phyloP scores from a whole-genome alignment of 331 rosid species.

The Malus hybrid region DNA sequence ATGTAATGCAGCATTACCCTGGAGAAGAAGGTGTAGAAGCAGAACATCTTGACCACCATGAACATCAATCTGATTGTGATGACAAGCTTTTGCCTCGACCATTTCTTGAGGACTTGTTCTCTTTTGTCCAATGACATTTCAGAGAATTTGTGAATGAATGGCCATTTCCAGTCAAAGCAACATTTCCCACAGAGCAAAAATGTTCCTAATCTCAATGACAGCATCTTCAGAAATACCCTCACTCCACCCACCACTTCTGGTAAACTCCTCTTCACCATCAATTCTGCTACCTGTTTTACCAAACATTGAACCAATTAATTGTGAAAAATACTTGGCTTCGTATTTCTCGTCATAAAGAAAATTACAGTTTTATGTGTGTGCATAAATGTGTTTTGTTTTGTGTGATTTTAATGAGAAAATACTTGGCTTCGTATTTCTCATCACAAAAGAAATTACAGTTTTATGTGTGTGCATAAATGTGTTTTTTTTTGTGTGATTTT shows the following conservation, averaged over 20 bases:
- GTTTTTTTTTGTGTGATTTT: too few relatives aligned
- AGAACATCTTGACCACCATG: constrained; percentile 47
- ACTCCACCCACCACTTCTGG: constrained; percentile 39
- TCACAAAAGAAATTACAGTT: too few relatives aligned
- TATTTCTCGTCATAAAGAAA: neutral
- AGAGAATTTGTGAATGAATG: constrained; percentile 60
- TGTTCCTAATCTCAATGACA: constrained; percentile 68
- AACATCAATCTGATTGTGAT: constrained; percentile 46
- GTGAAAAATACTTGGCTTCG: neutral
- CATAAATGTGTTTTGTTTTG: too few relatives aligned
- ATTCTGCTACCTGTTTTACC: constrained; percentile 56
- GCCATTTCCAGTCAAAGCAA: constrained; percentile 66
- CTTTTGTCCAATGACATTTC: constrained; percentile 73
- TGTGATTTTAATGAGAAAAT: too few relatives aligned
- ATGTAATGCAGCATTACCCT: constrained; percentile 42
- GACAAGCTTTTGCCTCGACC: constrained; percentile 50
- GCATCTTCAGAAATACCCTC: constrained; percentile 33
- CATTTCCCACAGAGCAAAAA: constrained; percentile 54
- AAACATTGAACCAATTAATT: neutral
- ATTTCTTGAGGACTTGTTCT: constrained; percentile 48
- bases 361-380: neutral
- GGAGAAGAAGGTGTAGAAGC: constrained; percentile 66
- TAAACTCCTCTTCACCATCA: constrained; percentile 32
- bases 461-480: too few relatives aligned
- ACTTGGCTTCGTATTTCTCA: too few relatives aligned